These are phyloP conservation scores for Botryotinia calthae DNA, from an alignment of 2,329 filamentous ascomycete genomes.

Conservation along the genomic window DNA sequence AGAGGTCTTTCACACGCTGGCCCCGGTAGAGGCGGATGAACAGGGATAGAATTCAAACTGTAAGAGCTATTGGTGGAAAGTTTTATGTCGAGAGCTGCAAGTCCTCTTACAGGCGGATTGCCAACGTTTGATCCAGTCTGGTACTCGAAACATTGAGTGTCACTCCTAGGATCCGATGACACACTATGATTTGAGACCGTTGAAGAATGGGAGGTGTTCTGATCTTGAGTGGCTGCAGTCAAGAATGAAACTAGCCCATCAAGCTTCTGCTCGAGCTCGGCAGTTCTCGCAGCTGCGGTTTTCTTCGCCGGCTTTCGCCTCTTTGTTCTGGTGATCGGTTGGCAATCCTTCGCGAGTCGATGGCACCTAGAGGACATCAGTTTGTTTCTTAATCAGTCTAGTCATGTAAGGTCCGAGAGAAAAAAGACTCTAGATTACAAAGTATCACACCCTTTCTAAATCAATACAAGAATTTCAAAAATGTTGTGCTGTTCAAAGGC, in stretches of 20 bases:
- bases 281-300: conserved; percentile 23
- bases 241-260: conserved; percentile 23
- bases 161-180: neutral
- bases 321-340: conserved; percentile 21
- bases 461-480: neutral
- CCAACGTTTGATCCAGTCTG: neutral
- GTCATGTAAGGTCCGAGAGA: accelerated
- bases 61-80: conserved; percentile 2
- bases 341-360: conserved; percentile 24
- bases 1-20: neutral
- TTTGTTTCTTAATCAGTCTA: neutral
- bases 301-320: conserved; percentile 21
- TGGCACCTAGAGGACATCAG: conserved; percentile 17
- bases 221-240: neutral
- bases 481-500: neutral
- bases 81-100: neutral
- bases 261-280: conserved; percentile 27
- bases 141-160: neutral
- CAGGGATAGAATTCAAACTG: neutral
- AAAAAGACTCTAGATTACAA: neutral
- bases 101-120: neutral
- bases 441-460: neutral
- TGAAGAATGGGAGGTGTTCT: neutral
- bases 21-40: neutral
- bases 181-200: neutral